Base-by-base conservation (phyloP, 1,284 basidiomycete species). In the Clitocybe nebularis region DNA sequence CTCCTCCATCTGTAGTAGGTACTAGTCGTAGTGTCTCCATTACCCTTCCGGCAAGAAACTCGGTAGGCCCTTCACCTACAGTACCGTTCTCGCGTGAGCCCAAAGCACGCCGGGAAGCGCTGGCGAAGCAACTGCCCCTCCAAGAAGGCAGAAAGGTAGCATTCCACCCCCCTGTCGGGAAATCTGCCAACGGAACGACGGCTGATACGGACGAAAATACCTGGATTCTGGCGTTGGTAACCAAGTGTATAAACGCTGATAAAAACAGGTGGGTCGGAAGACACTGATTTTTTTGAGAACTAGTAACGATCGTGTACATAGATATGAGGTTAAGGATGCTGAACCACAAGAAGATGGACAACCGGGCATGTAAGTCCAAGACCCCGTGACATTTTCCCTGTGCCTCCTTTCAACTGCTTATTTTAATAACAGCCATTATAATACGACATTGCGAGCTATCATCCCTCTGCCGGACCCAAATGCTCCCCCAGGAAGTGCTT, bases 281-380 rank as follows among this genome's bases (percentile, higher is more conserved):
- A n/a, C n/a, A n/a, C n/a, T n/a, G n/a, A n/a, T n/a, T n/a, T n/a
- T n/a, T n/a, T n/a, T n/a, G n/a, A n/a, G n/a, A n/a, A n/a, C n/a
- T n/a, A n/a, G n/a, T n/a, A n/a, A n/a, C n/a, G n/a, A n/a, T n/a
- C n/a, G n/a, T n/a, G n/a, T n/a, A n/a, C n/a, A 42, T 44, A 88
- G 84, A 48, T 90, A 89, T 52, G 84, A 88, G 61, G 87, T 90
- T 0, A 83, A 87, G 60, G 88, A 90, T 58, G 79, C 77, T 38
- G 87, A 90, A 51, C 80, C 82, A 20, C 81, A 85, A 59, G 84
- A 87, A 55, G 81, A 84, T 39, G 84, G 83, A 9, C 72, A 81
- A 47, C 81, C 84, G 14, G 81, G 83, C 58, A 66, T 75, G 80
- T 84, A 61, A 58, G 79, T 16, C 6, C 3, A 16, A 14, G 8